Base-by-base conservation (phyloP, 1,284 basidiomycete genomes). In the Cutaneotrichosporon arboriforme region DNA sequence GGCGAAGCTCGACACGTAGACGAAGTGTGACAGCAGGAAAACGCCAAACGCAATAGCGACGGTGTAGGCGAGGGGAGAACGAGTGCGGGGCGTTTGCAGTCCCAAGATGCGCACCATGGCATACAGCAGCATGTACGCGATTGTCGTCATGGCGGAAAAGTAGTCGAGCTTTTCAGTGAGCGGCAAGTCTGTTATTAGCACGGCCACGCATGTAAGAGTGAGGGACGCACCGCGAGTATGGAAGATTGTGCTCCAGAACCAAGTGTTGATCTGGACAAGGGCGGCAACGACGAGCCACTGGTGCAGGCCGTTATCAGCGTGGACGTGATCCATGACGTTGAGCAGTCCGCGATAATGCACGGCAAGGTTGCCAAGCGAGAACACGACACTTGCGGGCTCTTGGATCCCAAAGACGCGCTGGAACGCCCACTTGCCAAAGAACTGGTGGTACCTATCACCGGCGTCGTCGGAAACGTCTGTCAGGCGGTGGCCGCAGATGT, bases 361-460 rank as follows among this genome's bases (percentile, higher is more conserved):
- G 74, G 79, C 82, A 26, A 96, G 77, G 72, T 99, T 98, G 54
- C 85, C 71, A 20, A 97, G 63, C 8, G 89, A 93, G 77, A 97
- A 97, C 31, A 84, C 70, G 50, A 97, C 92, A 12, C 89, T 90
- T 13, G 92, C 84, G 4, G 94, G 93, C 73, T 99, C 96, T 73
- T 98, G 96, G 74, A 90, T 86, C 22, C 90, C 90, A 5, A 80
- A 74, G 20, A 88, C 76, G 37, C 91, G 80, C 81, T 85, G 86
- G 73, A 97, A 97, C 0, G 91, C 89, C 93, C 94, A 98, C 77
- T 98, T 98, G 21, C 96, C 96, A 66, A 91, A 83, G 73, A 88
- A 97, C 66, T 96, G 92, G 50, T 87, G 80, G 18, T 87, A 76
- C 15, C 58, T 26, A 33, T 53, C 45, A 15, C 22, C 21, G 36